These are phyloP conservation scores for Diospyros kaki DNA, from an alignment of 148 eudicot genomes.

Conservation along the genomic window DNA sequence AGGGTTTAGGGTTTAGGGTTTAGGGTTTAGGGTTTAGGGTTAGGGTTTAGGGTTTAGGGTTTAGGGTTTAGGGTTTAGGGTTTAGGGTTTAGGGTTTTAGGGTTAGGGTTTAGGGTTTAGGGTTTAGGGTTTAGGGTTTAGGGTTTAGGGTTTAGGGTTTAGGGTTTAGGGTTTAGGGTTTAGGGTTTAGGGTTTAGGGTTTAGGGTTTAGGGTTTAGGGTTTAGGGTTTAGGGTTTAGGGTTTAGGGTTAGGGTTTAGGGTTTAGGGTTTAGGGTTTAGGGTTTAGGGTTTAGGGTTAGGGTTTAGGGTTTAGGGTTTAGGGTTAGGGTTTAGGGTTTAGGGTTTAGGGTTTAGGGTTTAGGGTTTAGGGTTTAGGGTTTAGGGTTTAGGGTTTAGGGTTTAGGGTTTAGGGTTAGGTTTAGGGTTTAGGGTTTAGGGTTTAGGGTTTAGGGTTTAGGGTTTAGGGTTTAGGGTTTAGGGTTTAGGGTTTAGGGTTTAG, in stretches of 20 bases:
- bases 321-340: background rate
- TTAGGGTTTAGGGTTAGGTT: background rate
- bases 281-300: conserved; percentile 5
- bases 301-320: too few species aligned
- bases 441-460: conserved; percentile 1
- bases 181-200: conserved; percentile 6
- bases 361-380: background rate
- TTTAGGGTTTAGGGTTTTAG: too few species aligned
- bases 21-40: conserved; percentile 7
- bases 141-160: conserved; percentile 14
- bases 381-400: conserved; percentile 6
- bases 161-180: conserved; percentile 8
- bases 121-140: too few species aligned
- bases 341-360: background rate
- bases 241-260: conserved; percentile 4
- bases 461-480: conserved; percentile 2
- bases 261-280: conserved; percentile 6
- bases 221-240: background rate
- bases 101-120: conserved; percentile 20
- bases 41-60: conserved; percentile 19
- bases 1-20: conserved; percentile 20
- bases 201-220: background rate
- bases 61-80: too few species aligned
- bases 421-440: conserved; percentile 6
- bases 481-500: conserved; percentile 4